Evolutionary conservation across 164 flowering plant species (phyloP), one percentile per base, ranked within the genome.

Genomic region (Vitis rupestris): DNA sequence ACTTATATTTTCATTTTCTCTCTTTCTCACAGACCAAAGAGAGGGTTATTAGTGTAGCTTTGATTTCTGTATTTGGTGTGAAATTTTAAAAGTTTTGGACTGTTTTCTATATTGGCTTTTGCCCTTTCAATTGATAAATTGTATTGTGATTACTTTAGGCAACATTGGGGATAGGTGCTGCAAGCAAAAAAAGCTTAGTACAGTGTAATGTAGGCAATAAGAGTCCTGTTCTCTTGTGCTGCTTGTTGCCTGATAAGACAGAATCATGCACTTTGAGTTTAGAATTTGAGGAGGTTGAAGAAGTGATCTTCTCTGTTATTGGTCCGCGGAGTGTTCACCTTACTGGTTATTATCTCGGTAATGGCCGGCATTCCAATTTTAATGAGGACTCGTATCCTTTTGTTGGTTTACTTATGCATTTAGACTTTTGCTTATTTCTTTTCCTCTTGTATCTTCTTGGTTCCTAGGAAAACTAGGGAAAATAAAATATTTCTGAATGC

Each of bases 191-290:
- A 66, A 70, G 78, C 63, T 50, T 77, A 19, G 85, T 87, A 27
- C 90, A 87, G 74, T 89, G 91, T 74, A 89, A 84, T 78, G 83
- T 87, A 1, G 93, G 93, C 13, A 70, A 79, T 14, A 87, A 63
- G 73, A 80, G 78, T 72, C 93, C 91, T 9, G 81, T 87, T 61
- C 60, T 80, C 3, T 61, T 87, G 3, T 88, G 93, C 69, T 71
- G 70, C 10, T 72, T 89, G 77, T 64, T 74, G 65, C 90, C 89
- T 13, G 80, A 76, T 14, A 80, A 71, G 69, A 50, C 58, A 10
- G 90, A 82, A 63, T 81, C 85, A 0, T 80, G 76, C 69, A 76
- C 75, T 10, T 68, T 89, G 59, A 80, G 82, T 68, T 74, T 87
- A 80, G 91, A 89, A 65, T 89, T 83, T 53, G 83, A 84, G 63